Percentiles rank a stretch among this genome's conserved stretches.
These are phyloP conservation scores for Penicillium desertorum DNA, from an alignment of 495 filamentous ascomycete genomes.

Conservation along the genomic window DNA sequence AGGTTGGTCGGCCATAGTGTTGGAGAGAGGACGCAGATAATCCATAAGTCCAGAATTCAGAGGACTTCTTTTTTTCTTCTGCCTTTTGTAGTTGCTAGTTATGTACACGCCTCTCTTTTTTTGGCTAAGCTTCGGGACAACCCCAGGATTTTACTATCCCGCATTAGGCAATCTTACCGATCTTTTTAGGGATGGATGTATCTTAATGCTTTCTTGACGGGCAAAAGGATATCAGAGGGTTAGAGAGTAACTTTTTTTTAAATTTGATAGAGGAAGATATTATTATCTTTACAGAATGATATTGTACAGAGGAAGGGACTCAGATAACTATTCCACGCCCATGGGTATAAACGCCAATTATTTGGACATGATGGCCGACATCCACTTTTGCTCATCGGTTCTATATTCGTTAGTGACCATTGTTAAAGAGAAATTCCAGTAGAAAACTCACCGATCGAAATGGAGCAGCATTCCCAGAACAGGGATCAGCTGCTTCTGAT, in stretches of 20 bases:
- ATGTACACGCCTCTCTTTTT: background rate
- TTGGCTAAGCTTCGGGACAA: background rate
- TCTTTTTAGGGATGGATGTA: background rate
- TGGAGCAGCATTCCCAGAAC: conserved; percentile 87
- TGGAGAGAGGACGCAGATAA: conserved; percentile 3
- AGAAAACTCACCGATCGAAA: conserved; percentile 74
- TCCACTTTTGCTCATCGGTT: conserved; percentile 87
- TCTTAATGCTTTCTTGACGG: background rate
- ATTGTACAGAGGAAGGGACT: conserved; percentile 9
- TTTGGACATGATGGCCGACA: conserved; percentile 67
- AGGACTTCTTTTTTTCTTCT: background rate
- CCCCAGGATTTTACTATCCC: background rate
- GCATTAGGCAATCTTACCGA: conserved; percentile 2
- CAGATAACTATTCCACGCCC: background rate
- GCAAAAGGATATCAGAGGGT: background rate
- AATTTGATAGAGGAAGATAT: background rate
- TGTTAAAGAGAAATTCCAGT: background rate
- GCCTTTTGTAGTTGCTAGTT: background rate
- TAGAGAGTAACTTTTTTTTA: background rate
- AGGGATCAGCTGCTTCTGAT: conserved; percentile 86
- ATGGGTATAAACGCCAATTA: conserved; percentile 27
- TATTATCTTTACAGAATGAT: conserved; percentile 7
- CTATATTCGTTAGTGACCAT: conserved; percentile 39
- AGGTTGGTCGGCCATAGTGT: conserved; percentile 38
- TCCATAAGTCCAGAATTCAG: conserved; percentile 1